Conservation (phyloP, 2,329 filamentous ascomycete genomes). For the Hypoxylon sp. region DNA sequence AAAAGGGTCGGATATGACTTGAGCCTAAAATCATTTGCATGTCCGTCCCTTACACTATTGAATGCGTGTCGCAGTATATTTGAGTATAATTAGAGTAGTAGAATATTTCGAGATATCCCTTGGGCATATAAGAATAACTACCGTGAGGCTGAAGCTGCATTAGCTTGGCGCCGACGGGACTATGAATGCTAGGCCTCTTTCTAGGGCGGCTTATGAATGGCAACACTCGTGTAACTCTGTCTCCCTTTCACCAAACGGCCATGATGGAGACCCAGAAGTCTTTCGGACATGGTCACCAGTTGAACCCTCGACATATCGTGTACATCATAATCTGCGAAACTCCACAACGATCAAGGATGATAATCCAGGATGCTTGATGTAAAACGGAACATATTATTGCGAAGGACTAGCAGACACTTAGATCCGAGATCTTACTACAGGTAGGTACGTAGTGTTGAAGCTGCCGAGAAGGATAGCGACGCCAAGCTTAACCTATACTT, state of each 20-base stretch:
- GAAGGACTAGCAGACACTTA: slow-evolving; percentile 5
- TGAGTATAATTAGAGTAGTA: neutral
- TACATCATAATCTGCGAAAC: slow-evolving; percentile 4
- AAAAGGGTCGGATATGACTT: slow-evolving; percentile 2
- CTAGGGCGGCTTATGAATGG: slow-evolving; percentile 14
- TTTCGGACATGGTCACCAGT: neutral
- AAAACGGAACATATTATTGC: slow-evolving; percentile 1
- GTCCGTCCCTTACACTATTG: slow-evolving; percentile 3
- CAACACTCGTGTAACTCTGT: neutral
- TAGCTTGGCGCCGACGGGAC: slow-evolving; percentile 10
- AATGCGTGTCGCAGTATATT: neutral
- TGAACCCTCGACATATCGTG: neutral
- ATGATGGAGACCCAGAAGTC: neutral
- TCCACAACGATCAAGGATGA: neutral
- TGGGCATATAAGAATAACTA: slow-evolving; percentile 3
- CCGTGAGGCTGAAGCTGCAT: slow-evolving; percentile 11
- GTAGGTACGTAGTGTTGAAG: neutral
- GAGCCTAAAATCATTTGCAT: slow-evolving; percentile 23
- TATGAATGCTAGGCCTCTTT: neutral
- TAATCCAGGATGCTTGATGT: neutral
- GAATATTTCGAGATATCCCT: slow-evolving; percentile 4
- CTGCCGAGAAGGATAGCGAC: neutral
- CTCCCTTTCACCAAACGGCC: slow-evolving; percentile 1
- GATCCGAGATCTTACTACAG: slow-evolving; percentile 3
- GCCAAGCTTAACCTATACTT: slow-evolving; percentile 1